These are phyloP conservation scores for Platanus orientalis DNA, from an alignment of 164 flowering plant species.

Conservation along the genomic window DNA sequence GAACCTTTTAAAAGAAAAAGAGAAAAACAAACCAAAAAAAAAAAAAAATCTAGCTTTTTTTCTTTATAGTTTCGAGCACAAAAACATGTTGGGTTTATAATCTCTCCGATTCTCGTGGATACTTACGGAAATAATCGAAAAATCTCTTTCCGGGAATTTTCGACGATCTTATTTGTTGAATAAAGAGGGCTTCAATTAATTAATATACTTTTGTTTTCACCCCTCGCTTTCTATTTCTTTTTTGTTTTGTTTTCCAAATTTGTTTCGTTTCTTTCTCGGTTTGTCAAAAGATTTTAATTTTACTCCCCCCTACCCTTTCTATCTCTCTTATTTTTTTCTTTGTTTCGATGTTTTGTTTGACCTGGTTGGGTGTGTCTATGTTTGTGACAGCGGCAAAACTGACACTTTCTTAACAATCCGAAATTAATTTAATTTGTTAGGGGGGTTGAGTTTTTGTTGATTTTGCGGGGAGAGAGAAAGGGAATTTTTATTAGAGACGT, in stretches of 20 bases:
- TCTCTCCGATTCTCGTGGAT: slow-evolving; percentile 17
- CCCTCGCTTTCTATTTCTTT: background rate
- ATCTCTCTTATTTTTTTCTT: background rate
- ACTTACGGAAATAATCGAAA: slow-evolving; percentile 3
- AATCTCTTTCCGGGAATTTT: slow-evolving; percentile 2
- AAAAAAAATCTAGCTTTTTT: background rate
- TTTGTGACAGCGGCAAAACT: slow-evolving; percentile 17
- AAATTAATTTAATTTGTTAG: slow-evolving; percentile 16
- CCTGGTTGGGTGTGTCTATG: slow-evolving; percentile 10
- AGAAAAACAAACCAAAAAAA: no score
- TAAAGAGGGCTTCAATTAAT: background rate
- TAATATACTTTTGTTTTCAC: background rate
- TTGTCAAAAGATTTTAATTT: slow-evolving; percentile 15
- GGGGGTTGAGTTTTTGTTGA: slow-evolving; percentile 10
- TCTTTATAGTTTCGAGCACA: slow-evolving; percentile 15
- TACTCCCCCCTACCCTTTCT: slow-evolving; percentile 4
- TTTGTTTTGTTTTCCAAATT: slow-evolving; percentile 6
- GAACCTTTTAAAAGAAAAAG: background rate
- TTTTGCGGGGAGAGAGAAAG: background rate
- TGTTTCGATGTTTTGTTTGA: slow-evolving; percentile 15
- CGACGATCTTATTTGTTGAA: background rate
- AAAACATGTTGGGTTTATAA: slow-evolving; percentile 13
- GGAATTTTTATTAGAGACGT: slow-evolving; percentile 2
- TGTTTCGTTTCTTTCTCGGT: slow-evolving; percentile 12
- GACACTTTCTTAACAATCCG: slow-evolving; percentile 22